Base-by-base conservation (phyloP, 176 grass and related monocot genomes). In the Rhynchospora tenuis region DNA sequence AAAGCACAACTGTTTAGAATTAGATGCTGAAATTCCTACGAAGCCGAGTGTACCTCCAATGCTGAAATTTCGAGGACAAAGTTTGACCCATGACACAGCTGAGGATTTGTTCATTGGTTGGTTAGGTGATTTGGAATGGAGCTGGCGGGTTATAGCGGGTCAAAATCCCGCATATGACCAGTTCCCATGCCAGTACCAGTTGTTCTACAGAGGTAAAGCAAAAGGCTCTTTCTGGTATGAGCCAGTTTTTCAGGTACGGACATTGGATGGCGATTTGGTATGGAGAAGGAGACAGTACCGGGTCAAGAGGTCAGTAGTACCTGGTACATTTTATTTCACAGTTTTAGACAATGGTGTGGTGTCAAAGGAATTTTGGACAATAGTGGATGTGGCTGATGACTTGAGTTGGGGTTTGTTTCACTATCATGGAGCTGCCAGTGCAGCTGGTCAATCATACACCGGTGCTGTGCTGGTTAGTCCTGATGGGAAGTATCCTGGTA, bases 141-240 rank as follows among this genome's bases (percentile, higher is more conserved):
- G 95, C 80, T 98, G 95, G 95, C 74, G 90, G 44, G 95, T 98
- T 27, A 68, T 87, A 84, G 90, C 90, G 42, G 95, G 92, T 56
- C 92, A 98, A 86, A 98, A 98, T 87, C 92, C 95, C 59, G 95
- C 95, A 31, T 98, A 94, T 80, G 95, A 98, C 56, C 95, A 98
- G 77, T 98, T 97, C 42, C 92, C 95, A 7, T 94, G 95, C 84
- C 92, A 94, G 62, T 98, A 91, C 63, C 95, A 98, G 81, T 56
- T 94, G 81, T 98, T 94, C 79, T 98, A 94, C 67, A 93, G 92
- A 82, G 95, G 95, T 12, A 98, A 91, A 78, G 90, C 92, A 23
- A 90, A 86, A 90, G 90, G 92, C n/a, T 91, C 95, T 46, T 90
- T 98, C 94, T 94, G 95, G 90, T 94, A 98, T 56, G 92, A 98